Conservation (phyloP, 768 basidiomycete genomes). For the Coprinopsis cinerea region DNA sequence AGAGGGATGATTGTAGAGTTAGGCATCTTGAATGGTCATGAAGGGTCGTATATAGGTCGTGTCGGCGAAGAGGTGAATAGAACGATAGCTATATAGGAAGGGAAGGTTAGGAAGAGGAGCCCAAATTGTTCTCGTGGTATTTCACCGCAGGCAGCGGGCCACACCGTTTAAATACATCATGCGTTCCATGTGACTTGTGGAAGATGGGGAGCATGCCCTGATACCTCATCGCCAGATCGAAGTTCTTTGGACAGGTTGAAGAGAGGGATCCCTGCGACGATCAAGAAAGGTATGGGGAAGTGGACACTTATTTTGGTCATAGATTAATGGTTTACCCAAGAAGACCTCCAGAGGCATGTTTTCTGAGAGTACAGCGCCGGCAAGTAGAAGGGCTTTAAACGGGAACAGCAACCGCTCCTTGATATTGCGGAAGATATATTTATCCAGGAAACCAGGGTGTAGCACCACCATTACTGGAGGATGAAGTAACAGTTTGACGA, state of each 20-base stretch:
- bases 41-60: slow-evolving; percentile 2
- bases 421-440: background rate
- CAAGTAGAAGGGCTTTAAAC: background rate
- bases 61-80: background rate
- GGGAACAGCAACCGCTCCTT: background rate
- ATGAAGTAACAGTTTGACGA: background rate
- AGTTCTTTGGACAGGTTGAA: background rate
- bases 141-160: slow-evolving; percentile 1
- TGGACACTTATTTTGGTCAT: background rate
- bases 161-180: slow-evolving; percentile 21
- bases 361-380: background rate
- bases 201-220: slow-evolving; percentile 12
- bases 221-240: background rate
- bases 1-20: background rate
- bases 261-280: background rate
- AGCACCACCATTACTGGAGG: background rate
- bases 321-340: slow-evolving; percentile 3
- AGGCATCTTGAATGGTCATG: slow-evolving; percentile 2
- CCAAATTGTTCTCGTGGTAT: slow-evolving; percentile 1
- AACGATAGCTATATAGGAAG: background rate
- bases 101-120: background rate
- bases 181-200: slow-evolving; percentile 24
- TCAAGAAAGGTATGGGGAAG: background rate
- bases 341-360: background rate
- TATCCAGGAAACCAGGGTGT: background rate